Evolutionary conservation across 2,329 filamentous ascomycete species (phyloP).

Genomic region (Xylariaceae sp.): DNA sequence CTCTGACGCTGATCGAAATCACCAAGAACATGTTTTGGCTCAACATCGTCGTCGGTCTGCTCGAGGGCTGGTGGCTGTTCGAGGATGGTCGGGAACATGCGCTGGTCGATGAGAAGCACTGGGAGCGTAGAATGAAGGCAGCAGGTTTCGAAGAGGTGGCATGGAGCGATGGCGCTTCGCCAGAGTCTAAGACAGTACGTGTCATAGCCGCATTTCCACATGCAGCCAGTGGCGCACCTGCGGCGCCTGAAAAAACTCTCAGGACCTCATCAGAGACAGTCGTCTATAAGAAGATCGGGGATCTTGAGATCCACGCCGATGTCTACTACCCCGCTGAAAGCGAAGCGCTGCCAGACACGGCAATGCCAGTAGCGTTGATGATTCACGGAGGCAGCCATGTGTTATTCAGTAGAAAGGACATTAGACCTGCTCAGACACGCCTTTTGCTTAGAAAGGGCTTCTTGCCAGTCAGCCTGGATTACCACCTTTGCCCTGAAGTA

Average conservation of each 20-base stretch:
- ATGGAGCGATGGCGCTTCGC: conserved; percentile 17
- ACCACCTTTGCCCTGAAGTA: conserved; percentile 57
- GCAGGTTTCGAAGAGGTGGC: conserved; percentile 15
- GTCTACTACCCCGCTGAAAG: conserved; percentile 16
- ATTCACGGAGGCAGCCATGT: conserved; percentile 54
- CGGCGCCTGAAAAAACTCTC: no score
- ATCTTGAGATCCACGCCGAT: conserved; percentile 17
- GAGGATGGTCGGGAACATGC: conserved; percentile 16
- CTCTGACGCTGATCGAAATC: conserved; percentile 18
- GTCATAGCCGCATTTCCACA: conserved; percentile 14
- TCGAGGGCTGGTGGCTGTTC: conserved; percentile 23
- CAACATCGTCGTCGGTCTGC: conserved; percentile 16
- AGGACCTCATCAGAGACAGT: conserved; percentile 21
- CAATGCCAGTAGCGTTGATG: conserved; percentile 47
- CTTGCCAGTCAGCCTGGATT: conserved; percentile 57
- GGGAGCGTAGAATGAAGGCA: conserved; percentile 8
- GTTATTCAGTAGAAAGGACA: conserved; percentile 46
- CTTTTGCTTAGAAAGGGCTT: conserved; percentile 49
- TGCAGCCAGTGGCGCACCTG: background rate
- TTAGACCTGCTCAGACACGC: conserved; percentile 47
- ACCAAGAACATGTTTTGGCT: conserved; percentile 22
- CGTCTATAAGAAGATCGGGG: conserved; percentile 17
- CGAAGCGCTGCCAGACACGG: background rate
- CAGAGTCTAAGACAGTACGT: conserved; percentile 15
- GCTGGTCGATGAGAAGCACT: conserved; percentile 12